Base-by-base conservation (phyloP, 106 monocot genomes). In the Vanilla planifolia region DNA sequence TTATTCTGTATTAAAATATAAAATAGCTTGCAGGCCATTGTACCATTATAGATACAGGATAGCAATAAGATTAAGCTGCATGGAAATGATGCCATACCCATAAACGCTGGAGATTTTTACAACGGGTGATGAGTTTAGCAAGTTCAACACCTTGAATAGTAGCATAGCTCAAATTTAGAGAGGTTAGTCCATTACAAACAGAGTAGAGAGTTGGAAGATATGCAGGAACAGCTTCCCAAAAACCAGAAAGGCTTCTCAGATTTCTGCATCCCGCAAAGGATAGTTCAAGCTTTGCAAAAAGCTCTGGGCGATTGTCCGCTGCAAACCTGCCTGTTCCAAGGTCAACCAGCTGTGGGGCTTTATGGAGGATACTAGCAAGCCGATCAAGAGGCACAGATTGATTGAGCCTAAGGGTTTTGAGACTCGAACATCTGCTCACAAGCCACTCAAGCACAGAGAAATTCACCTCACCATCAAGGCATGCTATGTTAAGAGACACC, bases 101-200 rank as follows among this genome's bases (percentile, higher is more conserved):
- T 61, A 93, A 62, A 40, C 67, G 66, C 67, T 64, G 73, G 4
- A 93, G 67, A 66, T 79, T 84, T 52, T 47, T 67, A 71, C 84
- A 93, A 21, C 17, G 67, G 33, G 70, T 79, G 28, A 93, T 70
- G 9, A 93, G 66, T 43, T 88, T 85, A 13, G 70, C 67, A 17
- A 93, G 80, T 5, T 85, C 93, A 33, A 61, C 34, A 48, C 71
- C 57, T 55, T 72, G 73, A 23, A 88, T 16, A n/a, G 46, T 69
- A 46, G 93, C 75, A 64, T 88, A 88, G 51, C 85, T 84, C 68
- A 93, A 53, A 74, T 93, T 93, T 61, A 93, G 67, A 41, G 79
- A 79, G 26, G 71, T 82, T 1, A 93, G 76, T 11, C 71, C 79
- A 47, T 67, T 70, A 58, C 93, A 84, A 27, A 93, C 64, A 0